Base-by-base conservation (phyloP, 192 early-diverging fungal species). In the Coemansia pectinata region DNA sequence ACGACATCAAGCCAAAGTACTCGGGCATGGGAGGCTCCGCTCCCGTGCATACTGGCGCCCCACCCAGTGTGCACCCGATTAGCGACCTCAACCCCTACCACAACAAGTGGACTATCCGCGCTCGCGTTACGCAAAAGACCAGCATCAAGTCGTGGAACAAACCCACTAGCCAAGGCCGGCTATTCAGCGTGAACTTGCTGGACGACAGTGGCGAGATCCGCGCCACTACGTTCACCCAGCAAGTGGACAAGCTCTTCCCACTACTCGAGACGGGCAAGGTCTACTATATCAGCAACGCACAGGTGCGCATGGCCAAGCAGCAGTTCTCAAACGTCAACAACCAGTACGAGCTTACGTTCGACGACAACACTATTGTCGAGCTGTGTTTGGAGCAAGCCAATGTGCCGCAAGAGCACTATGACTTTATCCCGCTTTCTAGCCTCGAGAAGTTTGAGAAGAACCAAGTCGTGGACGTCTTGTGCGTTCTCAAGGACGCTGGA, bases 21-120 rank as follows among this genome's bases (percentile, higher is more conserved):
- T 76, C 67, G 34, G 67, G 59, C 38, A 57, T 42, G 25, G 63
- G 33, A 12, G 47, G 31, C 33, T 58, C 64, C 25, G 74, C 83
- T 17, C 80, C 80, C 12, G 69, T 83, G 31, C 78, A 85, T 60
- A 74, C 65, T 45, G 77, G 80, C 21, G 29, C 72, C 8, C 66
- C 71, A 23, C 70, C 68, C 4, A 62, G 70, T 3, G 34, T 77
- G 69, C 74, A 77, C 36, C 81, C 90, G 27, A 93, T 95, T 76
- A 88, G 81, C 48, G 86, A 83, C 62, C 81, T 96, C 65, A 95
- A 89, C 66, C 95, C 95, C 45, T 96, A 96, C 84, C 92, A 93
- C 73, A 93, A 90, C 84, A 92, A 88, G 87, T 98, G 96, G 96
- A 96, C 93, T 12, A 98, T 99, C 74, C 89, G 91, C 62, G 97